Evolutionary conservation across 2,329 filamentous ascomycete genomes (phyloP), one percentile per base, ranked within the genome.

Genomic region (Chaetomiaceae sp.): DNA sequence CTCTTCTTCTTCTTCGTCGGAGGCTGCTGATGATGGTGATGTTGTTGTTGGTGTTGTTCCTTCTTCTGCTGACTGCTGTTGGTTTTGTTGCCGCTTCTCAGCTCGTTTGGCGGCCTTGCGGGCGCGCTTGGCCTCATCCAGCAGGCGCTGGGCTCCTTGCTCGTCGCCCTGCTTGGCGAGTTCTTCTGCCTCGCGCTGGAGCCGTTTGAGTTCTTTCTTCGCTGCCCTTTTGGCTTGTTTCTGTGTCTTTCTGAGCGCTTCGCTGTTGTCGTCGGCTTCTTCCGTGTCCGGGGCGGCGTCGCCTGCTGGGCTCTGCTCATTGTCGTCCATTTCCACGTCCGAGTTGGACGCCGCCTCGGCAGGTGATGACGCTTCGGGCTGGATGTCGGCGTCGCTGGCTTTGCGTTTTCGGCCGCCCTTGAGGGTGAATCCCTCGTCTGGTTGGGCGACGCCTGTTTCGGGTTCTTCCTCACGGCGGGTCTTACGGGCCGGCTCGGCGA

Each of bases 351-450:
- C 46, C 6, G 47, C 47, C 17, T 58, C 45, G n/a, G 53, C 33
- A 8, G 37, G 6, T 27, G 25, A 27, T 27, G 25, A 27, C 25
- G 12, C 42, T 7, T 23, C 8, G 14, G 49, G 43, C 19, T 58
- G 54, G n/a, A 35, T 39, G 19, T 54, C 56, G 1, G 40, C 50
- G 20, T 60, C 53, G 20, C 39, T 58, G 20, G 42, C 48, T 49
- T 81, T 82, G 51, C 77, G 73, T 62, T 82, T 82, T 38, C 68
- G 65, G 0, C 79, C 78, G 14, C 68, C 64, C 61, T 76, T 81
- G 42, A 83, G 65, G 1, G 79, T 80, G 52, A 83, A 83, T 39
- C 80, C 71, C 21, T 68, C 65, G 30, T 80, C 70, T n/a, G 61
- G 57, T 2, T 12, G n/a, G 3, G 31, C 33, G 25, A 35, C 23